A percentile compares a stretch with the other conserved stretches of the same genome.
Conservation (phyloP, 805 yeast species). For the Tetrapisispora phaffii region DNA sequence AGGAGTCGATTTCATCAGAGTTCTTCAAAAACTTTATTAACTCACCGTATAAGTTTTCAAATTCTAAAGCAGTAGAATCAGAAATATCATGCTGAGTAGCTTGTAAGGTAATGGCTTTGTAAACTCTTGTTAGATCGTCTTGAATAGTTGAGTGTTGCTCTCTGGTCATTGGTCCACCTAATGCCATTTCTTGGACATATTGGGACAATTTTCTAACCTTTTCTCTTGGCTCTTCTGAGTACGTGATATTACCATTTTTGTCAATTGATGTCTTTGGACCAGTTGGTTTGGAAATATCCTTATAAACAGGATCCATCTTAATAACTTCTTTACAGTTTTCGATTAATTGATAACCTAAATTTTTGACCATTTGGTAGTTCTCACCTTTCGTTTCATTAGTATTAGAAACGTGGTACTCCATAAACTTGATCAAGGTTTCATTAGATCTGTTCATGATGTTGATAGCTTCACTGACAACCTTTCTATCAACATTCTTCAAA, state of each 20-base stretch:
- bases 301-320: slow-evolving; percentile 79
- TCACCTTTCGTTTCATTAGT: slow-evolving; percentile 76
- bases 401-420: slow-evolving; percentile 69
- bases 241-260: slow-evolving; percentile 75
- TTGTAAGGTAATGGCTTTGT: slow-evolving; percentile 71
- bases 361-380: slow-evolving; percentile 83
- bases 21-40: slow-evolving; percentile 59
- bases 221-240: slow-evolving; percentile 78
- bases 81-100: slow-evolving; percentile 39
- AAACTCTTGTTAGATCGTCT: slow-evolving; percentile 75
- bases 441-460: slow-evolving; percentile 96
- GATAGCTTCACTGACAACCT: slow-evolving; percentile 91
- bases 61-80: slow-evolving; percentile 56
- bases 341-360: slow-evolving; percentile 83
- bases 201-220: slow-evolving; percentile 91
- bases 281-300: slow-evolving; percentile 88
- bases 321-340: slow-evolving; percentile 88
- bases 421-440: slow-evolving; percentile 85
- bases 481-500: slow-evolving; percentile 83
- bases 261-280: slow-evolving; percentile 90
- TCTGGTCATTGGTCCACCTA: slow-evolving; percentile 78
- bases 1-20: slow-evolving; percentile 60
- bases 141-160: slow-evolving; percentile 61
- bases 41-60: slow-evolving; percentile 61
- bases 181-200: slow-evolving; percentile 92